Conservation (phyloP, 2,329 filamentous ascomycete species). For the Xylariaceae sp. region DNA sequence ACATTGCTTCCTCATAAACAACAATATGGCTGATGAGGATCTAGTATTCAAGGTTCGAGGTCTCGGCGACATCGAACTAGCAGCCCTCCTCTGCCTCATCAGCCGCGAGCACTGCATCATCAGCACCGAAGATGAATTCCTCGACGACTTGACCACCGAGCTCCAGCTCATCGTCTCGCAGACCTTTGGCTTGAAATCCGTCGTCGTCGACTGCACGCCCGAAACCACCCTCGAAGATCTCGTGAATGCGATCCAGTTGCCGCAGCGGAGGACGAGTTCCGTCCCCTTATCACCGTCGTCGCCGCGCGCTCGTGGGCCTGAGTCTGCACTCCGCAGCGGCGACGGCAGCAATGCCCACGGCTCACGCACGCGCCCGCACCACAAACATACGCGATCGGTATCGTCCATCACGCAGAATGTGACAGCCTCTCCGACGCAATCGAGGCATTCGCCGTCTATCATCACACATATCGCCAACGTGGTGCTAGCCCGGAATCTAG, state of each 20-base stretch:
- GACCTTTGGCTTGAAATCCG: constrained; percentile 67
- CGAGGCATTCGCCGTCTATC: constrained; percentile 1
- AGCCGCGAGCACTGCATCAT: constrained; percentile 85
- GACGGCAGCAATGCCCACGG: not conserved
- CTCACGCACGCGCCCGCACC: constrained; percentile 2
- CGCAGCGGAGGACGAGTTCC: constrained; percentile 26
- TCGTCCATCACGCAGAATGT: constrained; percentile 3
- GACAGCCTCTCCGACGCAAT: constrained; percentile 1
- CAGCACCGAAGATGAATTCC: constrained; percentile 57
- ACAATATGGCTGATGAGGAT: constrained; percentile 54
- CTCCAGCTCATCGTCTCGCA: constrained; percentile 64
- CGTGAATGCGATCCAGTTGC: constrained; percentile 59
- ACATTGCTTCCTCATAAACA: constrained; percentile 7
- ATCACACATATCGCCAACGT: constrained; percentile 63
- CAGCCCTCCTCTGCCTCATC: constrained; percentile 73
- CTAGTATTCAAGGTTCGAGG: constrained; percentile 67
- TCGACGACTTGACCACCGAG: constrained; percentile 68
- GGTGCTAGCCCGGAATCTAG: constrained; percentile 74
- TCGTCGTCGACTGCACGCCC: constrained; percentile 66
- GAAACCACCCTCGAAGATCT: constrained; percentile 79
- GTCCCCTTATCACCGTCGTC: constrained; percentile 24
- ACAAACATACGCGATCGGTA: constrained; percentile 1
- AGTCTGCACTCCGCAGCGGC: constrained; percentile 9
- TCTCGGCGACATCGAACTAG: constrained; percentile 83
- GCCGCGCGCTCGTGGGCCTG: constrained; percentile 21